These are phyloP conservation scores for Agaricus blazei DNA, from an alignment of 768 basidiomycete genomes.

Conservation along the genomic window DNA sequence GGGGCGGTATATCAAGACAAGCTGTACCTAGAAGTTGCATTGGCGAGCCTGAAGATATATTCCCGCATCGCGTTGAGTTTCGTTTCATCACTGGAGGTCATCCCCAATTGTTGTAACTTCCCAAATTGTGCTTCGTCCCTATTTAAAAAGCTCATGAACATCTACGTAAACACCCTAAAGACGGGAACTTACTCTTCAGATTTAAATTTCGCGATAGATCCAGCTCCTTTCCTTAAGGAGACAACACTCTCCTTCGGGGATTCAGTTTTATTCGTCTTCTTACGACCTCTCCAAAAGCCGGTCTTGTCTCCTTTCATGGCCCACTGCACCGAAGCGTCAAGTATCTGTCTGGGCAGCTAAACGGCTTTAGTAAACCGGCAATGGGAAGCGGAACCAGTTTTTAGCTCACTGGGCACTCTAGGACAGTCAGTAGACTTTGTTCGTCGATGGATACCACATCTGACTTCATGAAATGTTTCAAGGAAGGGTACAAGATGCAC, in stretches of 20 bases:
- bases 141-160: constrained; percentile 2
- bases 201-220: constrained; percentile 42
- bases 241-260: constrained; percentile 71
- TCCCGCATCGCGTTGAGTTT: constrained; percentile 89
- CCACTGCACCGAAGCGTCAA: constrained; percentile 85
- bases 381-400: background rate
- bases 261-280: constrained; percentile 48
- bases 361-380: constrained; percentile 22
- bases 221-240: constrained; percentile 49
- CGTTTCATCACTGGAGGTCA: constrained; percentile 74
- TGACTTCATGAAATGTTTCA: constrained; percentile 80
- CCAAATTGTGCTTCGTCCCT: constrained; percentile 76
- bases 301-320: constrained; percentile 80
- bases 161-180: background rate
- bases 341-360: constrained; percentile 58
- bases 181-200: constrained; percentile 65
- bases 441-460: constrained; percentile 78
- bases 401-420: constrained; percentile 71
- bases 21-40: constrained; percentile 65
- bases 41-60: constrained; percentile 80
- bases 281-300: constrained; percentile 68
- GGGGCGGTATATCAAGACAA: constrained; percentile 11
- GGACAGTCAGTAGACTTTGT: constrained; percentile 62
- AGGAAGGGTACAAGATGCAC: constrained; percentile 93
- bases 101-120: constrained; percentile 84